Evolutionary conservation across 2,329 filamentous ascomycete genomes (phyloP).

Genomic region (Fusarium compactum): DNA sequence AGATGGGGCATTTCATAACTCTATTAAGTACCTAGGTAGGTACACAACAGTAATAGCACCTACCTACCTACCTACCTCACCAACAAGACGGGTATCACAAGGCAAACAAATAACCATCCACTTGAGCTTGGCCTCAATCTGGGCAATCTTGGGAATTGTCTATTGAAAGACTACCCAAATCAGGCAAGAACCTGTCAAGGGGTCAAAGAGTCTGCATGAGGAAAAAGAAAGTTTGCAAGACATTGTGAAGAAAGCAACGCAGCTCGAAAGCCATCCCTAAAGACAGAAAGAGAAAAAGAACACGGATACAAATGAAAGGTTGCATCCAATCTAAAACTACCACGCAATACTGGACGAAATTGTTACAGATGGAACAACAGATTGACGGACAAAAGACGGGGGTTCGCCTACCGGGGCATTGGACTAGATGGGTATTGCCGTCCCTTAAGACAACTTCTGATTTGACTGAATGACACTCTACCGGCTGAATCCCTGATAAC

Average conservation of each 20-base stretch:
- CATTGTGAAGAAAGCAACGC: constrained; percentile 22
- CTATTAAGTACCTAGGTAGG: too few relatives aligned
- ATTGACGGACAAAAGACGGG: constrained; percentile 23
- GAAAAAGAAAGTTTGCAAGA: constrained; percentile 16
- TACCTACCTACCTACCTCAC: too few relatives aligned
- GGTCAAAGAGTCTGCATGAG: constrained; percentile 4
- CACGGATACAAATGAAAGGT: background rate
- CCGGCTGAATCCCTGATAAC: constrained; percentile 22
- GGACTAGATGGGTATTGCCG: constrained; percentile 12
- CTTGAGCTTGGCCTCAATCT: background rate
- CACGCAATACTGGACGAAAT: constrained; percentile 12
- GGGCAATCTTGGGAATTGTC: background rate
- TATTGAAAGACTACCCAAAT: background rate
- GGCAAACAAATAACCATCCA: background rate
- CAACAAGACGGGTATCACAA: background rate
- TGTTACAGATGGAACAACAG: constrained; percentile 13
- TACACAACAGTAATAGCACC: background rate
- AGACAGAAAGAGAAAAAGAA: background rate
- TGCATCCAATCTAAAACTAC: constrained; percentile 3
- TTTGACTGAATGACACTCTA: constrained; percentile 17
- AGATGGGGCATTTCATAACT: background rate
- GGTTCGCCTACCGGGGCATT: constrained; percentile 35
- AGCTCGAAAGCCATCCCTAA: constrained; percentile 1
- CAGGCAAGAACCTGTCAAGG: background rate
- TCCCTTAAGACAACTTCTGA: constrained; percentile 18